Conservation (phyloP, 768 basidiomycete genomes). For the Phlebiopsis flavidoalba region DNA sequence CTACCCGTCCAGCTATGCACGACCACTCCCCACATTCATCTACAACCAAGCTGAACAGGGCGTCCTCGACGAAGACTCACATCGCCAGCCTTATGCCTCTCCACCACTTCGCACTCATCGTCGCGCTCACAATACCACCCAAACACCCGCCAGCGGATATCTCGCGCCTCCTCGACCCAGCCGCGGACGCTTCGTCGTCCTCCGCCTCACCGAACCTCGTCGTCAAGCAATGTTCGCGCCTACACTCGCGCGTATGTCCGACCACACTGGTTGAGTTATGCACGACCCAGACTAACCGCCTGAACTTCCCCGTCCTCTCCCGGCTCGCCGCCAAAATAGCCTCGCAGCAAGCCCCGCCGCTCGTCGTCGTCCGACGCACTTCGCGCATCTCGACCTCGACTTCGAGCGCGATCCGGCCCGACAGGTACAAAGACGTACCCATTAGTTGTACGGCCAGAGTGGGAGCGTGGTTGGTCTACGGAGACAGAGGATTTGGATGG, state of each 20-base stretch:
- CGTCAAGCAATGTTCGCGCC: constrained; percentile 25
- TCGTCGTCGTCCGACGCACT: constrained; percentile 1
- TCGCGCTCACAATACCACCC: constrained; percentile 22
- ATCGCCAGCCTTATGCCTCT: constrained; percentile 22
- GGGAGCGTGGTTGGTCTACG: constrained; percentile 23
- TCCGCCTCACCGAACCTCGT: constrained; percentile 22
- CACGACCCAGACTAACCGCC: constrained; percentile 67
- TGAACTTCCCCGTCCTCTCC: constrained; percentile 50
- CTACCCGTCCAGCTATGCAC: constrained; percentile 17
- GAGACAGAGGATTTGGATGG: constrained; percentile 19
- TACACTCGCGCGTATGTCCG: constrained; percentile 56
- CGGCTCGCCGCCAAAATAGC: constrained; percentile 8
- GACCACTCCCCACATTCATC: constrained; percentile 16
- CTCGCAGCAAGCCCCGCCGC: constrained; percentile 2
- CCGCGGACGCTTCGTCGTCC: constrained; percentile 39
- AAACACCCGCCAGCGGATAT: constrained; percentile 45
- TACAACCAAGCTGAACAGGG: constrained; percentile 13
- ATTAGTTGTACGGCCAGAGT: constrained; percentile 15
- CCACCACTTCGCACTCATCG: constrained; percentile 10
- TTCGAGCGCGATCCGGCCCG: background rate
- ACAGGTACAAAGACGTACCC: constrained; percentile 16
- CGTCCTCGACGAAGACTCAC: constrained; percentile 21
- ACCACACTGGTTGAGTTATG: constrained; percentile 54
- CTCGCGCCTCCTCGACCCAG: constrained; percentile 59
- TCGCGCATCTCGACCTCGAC: constrained; percentile 4